A percentile compares a stretch with the other conserved stretches of the same genome.
Conservation (phyloP, 768 basidiomycete species). For the Hygrocybe punicea region DNA sequence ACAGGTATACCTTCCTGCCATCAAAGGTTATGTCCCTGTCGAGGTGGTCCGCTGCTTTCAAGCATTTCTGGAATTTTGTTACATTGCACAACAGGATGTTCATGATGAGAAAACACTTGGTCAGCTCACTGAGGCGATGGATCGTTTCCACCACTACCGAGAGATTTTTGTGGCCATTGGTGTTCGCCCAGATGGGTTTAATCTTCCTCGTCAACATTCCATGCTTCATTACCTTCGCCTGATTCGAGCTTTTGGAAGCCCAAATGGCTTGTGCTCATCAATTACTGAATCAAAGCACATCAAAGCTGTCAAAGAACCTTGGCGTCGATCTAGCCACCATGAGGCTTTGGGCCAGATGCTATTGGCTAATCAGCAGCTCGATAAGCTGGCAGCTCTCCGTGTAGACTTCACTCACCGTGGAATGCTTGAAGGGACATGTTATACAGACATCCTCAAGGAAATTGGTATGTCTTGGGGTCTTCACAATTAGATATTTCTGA, state of each 20-base stretch:
- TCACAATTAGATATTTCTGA: neutral
- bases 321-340: constrained; percentile 29
- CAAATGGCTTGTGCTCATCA: constrained; percentile 32
- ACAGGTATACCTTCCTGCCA: constrained; percentile 32
- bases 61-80: constrained; percentile 31
- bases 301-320: constrained; percentile 36
- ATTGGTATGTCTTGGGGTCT: neutral
- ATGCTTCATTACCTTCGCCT: constrained; percentile 15
- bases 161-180: constrained; percentile 25
- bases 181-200: constrained; percentile 1
- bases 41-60: constrained; percentile 24
- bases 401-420: constrained; percentile 15
- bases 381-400: constrained; percentile 26
- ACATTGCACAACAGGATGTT: constrained; percentile 23
- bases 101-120: constrained; percentile 14
- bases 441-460: neutral
- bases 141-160: constrained; percentile 27
- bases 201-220: constrained; percentile 1
- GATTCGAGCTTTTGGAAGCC: constrained; percentile 23
- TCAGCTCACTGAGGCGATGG: constrained; percentile 14
- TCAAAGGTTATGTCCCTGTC: constrained; percentile 29
- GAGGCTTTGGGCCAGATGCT: constrained; percentile 39
- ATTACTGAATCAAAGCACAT: constrained; percentile 37
- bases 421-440: constrained; percentile 11
- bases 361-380: constrained; percentile 27